These are phyloP conservation scores for button mushroom (Agaricus bisporus) DNA, from an alignment of 768 basidiomycete species.

Conservation along the genomic window DNA sequence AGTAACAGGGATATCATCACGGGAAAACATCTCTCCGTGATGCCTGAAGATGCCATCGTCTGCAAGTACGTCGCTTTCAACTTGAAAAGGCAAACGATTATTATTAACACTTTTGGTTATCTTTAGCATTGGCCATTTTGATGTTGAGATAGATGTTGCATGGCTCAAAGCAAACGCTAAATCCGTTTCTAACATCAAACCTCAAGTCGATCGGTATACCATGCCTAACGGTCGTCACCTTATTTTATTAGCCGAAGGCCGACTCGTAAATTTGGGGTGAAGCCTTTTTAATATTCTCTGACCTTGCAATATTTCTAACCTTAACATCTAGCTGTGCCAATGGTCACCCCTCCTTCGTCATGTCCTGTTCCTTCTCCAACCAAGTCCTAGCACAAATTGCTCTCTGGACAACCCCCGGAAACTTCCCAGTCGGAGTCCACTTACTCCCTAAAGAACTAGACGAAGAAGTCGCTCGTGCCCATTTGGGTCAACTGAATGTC, in stretches of 20 bases:
- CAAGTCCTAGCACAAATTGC: slow-evolving; percentile 98
- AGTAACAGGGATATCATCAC: slow-evolving; percentile 99
- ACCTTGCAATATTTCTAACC: too few species aligned
- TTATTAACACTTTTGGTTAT: too few species aligned
- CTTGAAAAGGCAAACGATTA: too few species aligned
- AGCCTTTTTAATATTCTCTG: slow-evolving; percentile 14
- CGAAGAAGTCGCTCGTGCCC: slow-evolving; percentile 98
- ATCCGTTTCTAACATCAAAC: slow-evolving; percentile 86
- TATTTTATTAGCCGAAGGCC: slow-evolving; percentile 96
- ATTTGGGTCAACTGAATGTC: slow-evolving; percentile 87
- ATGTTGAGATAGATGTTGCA: slow-evolving; percentile 92
- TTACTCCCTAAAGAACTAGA: slow-evolving; percentile 98
- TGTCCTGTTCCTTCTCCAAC: slow-evolving; percentile 99
- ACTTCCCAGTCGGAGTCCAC: slow-evolving; percentile 96
- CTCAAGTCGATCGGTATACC: slow-evolving; percentile 97
- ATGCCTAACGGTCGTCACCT: slow-evolving; percentile 90
- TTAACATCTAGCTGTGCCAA: slow-evolving; percentile 97
- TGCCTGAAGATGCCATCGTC: slow-evolving; percentile 99
- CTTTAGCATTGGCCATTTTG: slow-evolving; percentile 77
- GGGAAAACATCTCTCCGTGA: slow-evolving; percentile 82
- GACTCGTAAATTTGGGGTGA: slow-evolving; percentile 96
- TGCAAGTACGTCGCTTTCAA: slow-evolving; percentile 64
- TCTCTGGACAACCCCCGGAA: slow-evolving; percentile 88
- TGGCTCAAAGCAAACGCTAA: slow-evolving; percentile 95
- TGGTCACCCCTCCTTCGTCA: slow-evolving; percentile 98